Percentiles rank a stretch among this genome's conserved stretches.
Evolutionary conservation across 2,329 filamentous ascomycete species (phyloP).

Genomic region (Byssochlamys sp.): DNA sequence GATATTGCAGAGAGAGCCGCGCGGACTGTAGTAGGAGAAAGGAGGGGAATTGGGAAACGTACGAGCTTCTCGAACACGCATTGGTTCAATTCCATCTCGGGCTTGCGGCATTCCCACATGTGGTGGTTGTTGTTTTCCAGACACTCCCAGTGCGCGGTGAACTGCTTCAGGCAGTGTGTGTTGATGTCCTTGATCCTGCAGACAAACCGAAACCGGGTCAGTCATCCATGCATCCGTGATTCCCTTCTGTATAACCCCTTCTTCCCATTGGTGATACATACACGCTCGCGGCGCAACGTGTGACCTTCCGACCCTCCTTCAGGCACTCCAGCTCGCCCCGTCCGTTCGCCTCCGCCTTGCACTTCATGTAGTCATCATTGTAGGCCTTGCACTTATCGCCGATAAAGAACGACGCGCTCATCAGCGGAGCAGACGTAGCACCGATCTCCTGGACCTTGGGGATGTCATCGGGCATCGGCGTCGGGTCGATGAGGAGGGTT

Average conservation of each 20-base stretch:
- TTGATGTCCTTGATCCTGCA: conserved; percentile 85
- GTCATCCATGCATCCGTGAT: background rate
- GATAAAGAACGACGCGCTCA: conserved; percentile 93
- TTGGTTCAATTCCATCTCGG: conserved; percentile 83
- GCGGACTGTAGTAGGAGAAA: background rate
- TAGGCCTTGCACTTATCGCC: conserved; percentile 86
- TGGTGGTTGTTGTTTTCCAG: conserved; percentile 97
- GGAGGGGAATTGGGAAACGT: conserved; percentile 29
- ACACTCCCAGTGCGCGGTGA: conserved; percentile 89
- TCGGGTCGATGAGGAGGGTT: conserved; percentile 85
- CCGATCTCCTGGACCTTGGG: conserved; percentile 90
- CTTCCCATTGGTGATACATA: conserved; percentile 45
- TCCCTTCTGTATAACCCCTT: background rate
- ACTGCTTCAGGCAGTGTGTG: conserved; percentile 82
- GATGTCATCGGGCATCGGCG: conserved; percentile 82
- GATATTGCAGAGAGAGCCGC: background rate
- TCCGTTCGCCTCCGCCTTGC: conserved; percentile 89
- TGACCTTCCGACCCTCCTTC: conserved; percentile 93
- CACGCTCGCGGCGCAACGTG: conserved; percentile 91
- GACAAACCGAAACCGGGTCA: conserved; percentile 2
- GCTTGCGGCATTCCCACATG: conserved; percentile 83
- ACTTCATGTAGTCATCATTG: conserved; percentile 99
- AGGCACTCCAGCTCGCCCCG: conserved; percentile 87
- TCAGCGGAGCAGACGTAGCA: conserved; percentile 79
- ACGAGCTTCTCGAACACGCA: conserved; percentile 96